phyloP scores from a whole-genome alignment of 768 basidiomycete genomes.

The Infundibulicybe gibba region DNA sequence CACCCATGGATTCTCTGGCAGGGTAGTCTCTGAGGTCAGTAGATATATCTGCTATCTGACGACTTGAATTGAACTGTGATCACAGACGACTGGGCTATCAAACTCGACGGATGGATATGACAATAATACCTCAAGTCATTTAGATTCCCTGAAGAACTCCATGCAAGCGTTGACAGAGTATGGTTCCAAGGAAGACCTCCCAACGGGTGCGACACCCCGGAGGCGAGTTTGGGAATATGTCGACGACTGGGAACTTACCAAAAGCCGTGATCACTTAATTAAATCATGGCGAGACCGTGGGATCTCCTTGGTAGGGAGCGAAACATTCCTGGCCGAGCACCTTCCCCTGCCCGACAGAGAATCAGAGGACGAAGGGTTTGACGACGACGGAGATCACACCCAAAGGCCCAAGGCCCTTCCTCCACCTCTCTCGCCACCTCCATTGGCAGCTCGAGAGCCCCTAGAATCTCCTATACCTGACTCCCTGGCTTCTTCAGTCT shows the following conservation, averaged over 20 bases:
- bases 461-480: constrained; percentile 15
- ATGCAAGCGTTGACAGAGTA: constrained; percentile 49
- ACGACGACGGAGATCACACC: constrained; percentile 12
- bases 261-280: constrained; percentile 58
- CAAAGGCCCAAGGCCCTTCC: constrained; percentile 3
- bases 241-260: constrained; percentile 71
- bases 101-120: constrained; percentile 41
- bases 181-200: constrained; percentile 57
- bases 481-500: constrained; percentile 34
- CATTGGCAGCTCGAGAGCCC: constrained; percentile 3
- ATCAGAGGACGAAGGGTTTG: constrained; percentile 17
- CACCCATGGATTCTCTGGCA: constrained; percentile 14
- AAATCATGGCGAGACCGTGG: constrained; percentile 41
- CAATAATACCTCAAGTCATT: constrained; percentile 32
- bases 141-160: constrained; percentile 47
- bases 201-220: constrained; percentile 74
- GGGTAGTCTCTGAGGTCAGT: constrained; percentile 52
- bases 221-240: constrained; percentile 71
- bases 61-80: not conserved
- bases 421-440: constrained; percentile 3
- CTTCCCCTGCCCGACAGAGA: constrained; percentile 23
- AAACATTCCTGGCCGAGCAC: constrained; percentile 35
- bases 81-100: constrained; percentile 26
- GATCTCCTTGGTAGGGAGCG: constrained; percentile 20
- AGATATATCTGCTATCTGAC: not conserved